phyloP scores from a whole-genome alignment of 345 rosid species.

The Theobroma cacao region DNA sequence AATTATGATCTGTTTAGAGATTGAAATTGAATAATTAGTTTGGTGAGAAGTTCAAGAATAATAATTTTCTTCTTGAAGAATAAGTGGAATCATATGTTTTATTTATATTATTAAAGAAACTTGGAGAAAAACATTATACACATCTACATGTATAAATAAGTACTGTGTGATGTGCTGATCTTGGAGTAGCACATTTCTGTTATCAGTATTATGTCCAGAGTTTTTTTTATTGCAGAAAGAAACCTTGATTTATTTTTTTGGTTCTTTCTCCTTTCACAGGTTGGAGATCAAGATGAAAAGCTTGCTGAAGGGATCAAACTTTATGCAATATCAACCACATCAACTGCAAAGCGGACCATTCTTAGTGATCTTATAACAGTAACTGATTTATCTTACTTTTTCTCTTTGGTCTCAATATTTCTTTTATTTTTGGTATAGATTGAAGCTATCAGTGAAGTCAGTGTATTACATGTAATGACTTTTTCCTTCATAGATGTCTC shows the following conservation, averaged over 20 bases:
- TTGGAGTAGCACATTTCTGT: not conserved
- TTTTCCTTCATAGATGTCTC: not conserved
- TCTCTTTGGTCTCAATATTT: not conserved
- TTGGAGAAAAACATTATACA: not conserved
- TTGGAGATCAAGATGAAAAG: constrained; percentile 94
- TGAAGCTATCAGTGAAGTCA: not conserved
- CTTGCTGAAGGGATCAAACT: constrained; percentile 94
- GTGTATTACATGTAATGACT: not conserved
- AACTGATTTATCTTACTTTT: constrained; percentile 18
- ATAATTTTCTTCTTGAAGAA: not conserved
- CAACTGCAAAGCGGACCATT: constrained; percentile 75
- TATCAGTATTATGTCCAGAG: not conserved
- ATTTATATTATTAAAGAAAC: not conserved
- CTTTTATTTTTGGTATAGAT: not conserved
- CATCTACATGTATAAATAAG: not conserved
- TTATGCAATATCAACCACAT: constrained; percentile 72
- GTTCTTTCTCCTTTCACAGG: constrained; percentile 38
- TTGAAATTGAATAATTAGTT: not conserved
- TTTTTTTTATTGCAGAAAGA: not conserved
- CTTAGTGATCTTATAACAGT: constrained; percentile 93
- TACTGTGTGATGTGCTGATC: not conserved
- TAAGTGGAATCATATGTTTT: not conserved
- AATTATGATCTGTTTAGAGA: not conserved
- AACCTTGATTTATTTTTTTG: not conserved
- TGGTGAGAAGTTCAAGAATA: not conserved